Evolutionary conservation across 805 yeast species (phyloP).

Genomic region (Scheffersomyces amazonensis): DNA sequence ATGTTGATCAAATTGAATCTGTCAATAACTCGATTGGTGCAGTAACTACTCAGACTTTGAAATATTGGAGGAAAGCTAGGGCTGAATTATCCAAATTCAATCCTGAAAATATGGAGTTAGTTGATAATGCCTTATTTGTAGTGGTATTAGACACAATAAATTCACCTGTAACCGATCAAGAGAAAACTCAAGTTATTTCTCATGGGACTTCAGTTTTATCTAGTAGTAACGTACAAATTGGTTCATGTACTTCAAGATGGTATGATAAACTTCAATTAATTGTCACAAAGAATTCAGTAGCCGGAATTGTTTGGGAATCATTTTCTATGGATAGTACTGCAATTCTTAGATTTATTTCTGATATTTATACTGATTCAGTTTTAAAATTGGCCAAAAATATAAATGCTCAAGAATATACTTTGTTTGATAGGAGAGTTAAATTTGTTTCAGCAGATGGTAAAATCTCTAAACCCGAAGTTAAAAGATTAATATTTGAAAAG

Average conservation of each 20-base stretch:
- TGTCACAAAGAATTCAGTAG: conserved; percentile 53
- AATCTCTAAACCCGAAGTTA: conserved; percentile 33
- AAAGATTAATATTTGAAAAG: conserved; percentile 28
- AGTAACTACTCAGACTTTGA: conserved; percentile 51
- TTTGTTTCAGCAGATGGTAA: conserved; percentile 37
- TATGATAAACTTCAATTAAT: conserved; percentile 57
- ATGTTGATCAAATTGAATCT: conserved; percentile 32
- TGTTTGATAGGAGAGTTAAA: conserved; percentile 39
- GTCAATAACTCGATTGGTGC: conserved; percentile 50
- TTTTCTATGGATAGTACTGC: conserved; percentile 59
- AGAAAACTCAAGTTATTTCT: conserved; percentile 46
- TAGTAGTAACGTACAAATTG: conserved; percentile 46
- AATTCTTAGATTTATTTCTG: conserved; percentile 53
- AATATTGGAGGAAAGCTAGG: conserved; percentile 48
- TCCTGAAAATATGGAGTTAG: conserved; percentile 26
- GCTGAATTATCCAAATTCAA: conserved; percentile 39
- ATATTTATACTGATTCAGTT: conserved; percentile 56
- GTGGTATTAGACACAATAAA: conserved; percentile 46
- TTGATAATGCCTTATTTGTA: conserved; percentile 52
- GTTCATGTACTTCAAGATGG: conserved; percentile 59
- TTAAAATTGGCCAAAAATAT: conserved; percentile 55
- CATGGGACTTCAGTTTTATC: conserved; percentile 50
- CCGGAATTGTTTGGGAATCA: conserved; percentile 60
- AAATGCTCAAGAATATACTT: conserved; percentile 54
- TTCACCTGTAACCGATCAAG: conserved; percentile 44